phyloP scores from a whole-genome alignment of 2,329 filamentous ascomycete genomes.

The Venturiaceae sp. region DNA sequence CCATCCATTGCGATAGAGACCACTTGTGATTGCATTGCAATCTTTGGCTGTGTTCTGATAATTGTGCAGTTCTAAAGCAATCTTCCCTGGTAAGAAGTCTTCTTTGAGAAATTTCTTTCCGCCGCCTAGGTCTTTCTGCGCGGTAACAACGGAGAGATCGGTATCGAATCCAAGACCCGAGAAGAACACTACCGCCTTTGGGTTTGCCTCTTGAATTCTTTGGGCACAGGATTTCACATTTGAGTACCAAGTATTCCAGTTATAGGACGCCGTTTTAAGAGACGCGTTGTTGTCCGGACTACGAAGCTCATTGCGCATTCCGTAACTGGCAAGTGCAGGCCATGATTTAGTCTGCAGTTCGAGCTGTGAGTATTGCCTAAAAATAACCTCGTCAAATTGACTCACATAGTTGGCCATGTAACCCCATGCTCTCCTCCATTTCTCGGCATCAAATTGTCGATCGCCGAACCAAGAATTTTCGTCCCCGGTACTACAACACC shows the following conservation, averaged over 20 bases:
- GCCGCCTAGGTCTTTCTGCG: slow-evolving; percentile 24
- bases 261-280: slow-evolving; percentile 29
- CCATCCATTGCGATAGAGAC: slow-evolving; percentile 44
- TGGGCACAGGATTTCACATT: slow-evolving; percentile 39
- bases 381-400: not conserved
- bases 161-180: slow-evolving; percentile 51
- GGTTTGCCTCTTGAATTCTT: slow-evolving; percentile 42
- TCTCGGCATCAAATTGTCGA: not conserved
- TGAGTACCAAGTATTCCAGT: slow-evolving; percentile 48
- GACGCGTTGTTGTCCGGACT: not conserved
- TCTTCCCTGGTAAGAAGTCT: slow-evolving; percentile 43
- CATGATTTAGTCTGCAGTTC: not conserved
- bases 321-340: not conserved
- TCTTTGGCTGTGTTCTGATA: slow-evolving; percentile 43
- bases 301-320: slow-evolving; percentile 6
- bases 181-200: slow-evolving; percentile 46
- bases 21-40: slow-evolving; percentile 37
- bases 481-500: slow-evolving; percentile 2
- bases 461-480: slow-evolving; percentile 5
- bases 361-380: not conserved
- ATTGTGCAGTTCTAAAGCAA: slow-evolving; percentile 53
- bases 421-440: slow-evolving; percentile 4
- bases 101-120: slow-evolving; percentile 32
- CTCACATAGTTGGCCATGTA: slow-evolving; percentile 7
- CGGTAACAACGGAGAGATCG: slow-evolving; percentile 41